Conservation (phyloP, 106 monocot species). For the Narthecium ossifragum region DNA sequence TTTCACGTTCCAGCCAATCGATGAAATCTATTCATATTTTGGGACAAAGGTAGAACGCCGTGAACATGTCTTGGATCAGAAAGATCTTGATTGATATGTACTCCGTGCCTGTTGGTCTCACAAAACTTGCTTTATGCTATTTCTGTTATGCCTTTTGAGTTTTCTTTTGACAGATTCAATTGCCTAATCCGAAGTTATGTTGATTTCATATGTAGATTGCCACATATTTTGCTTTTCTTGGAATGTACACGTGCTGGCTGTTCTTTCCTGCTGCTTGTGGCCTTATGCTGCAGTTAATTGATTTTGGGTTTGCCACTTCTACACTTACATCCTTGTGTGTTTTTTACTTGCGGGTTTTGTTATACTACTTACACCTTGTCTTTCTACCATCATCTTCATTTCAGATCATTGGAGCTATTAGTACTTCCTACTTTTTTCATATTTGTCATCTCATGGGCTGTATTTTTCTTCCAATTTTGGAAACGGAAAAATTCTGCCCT, state of each 20-base stretch:
- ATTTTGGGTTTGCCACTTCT: slow-evolving; percentile 58
- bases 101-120: too few relatives aligned
- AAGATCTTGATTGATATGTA: too few relatives aligned
- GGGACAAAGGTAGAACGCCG: slow-evolving; percentile 58
- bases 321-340: neutral
- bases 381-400: neutral
- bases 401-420: slow-evolving; percentile 58
- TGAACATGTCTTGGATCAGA: neutral
- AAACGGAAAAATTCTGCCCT: slow-evolving; percentile 85
- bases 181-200: too few relatives aligned
- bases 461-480: slow-evolving; percentile 87
- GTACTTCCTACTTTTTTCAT: slow-evolving; percentile 76
- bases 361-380: neutral
- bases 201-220: slow-evolving; percentile 59
- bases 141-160: neutral
- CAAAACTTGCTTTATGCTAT: neutral
- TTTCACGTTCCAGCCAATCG: slow-evolving; percentile 87
- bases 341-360: neutral
- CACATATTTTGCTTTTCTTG: slow-evolving; percentile 89
- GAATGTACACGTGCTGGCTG: slow-evolving; percentile 90
- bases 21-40: slow-evolving; percentile 88
- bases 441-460: slow-evolving; percentile 76
- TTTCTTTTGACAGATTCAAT: neutral
- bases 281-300: slow-evolving; percentile 66
- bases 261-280: slow-evolving; percentile 83